These are phyloP conservation scores for Millerozyma acaciae DNA, from an alignment of 805 yeast genomes.

Conservation along the genomic window DNA sequence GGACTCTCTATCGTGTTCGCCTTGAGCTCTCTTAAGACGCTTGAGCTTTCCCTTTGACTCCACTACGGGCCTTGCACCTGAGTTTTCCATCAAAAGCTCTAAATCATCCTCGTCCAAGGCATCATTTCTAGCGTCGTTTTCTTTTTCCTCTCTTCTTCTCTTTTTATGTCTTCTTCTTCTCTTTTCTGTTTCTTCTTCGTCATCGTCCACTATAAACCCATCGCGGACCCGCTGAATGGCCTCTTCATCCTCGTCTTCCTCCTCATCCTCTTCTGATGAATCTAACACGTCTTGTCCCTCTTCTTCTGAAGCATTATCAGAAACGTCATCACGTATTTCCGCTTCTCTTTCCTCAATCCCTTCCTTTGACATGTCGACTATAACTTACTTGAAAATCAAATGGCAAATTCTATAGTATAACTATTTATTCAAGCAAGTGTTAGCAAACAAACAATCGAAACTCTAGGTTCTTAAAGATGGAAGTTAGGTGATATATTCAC, in stretches of 20 bases:
- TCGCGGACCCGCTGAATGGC: conserved; percentile 80
- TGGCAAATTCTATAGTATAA: too few species aligned
- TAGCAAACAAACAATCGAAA: too few species aligned
- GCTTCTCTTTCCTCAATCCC: conserved; percentile 29
- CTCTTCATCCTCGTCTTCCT: conserved; percentile 82
- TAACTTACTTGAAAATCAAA: conserved; percentile 1
- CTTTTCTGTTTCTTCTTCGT: conserved; percentile 39
- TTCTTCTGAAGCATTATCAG: conserved; percentile 28
- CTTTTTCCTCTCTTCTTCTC: conserved; percentile 32
- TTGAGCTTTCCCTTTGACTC: conserved; percentile 55
- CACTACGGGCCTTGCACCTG: conserved; percentile 60
- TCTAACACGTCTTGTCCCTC: conserved; percentile 42
- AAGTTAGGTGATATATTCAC: too few species aligned
- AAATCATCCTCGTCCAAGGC: conserved; percentile 92
- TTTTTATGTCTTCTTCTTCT: conserved; percentile 32
- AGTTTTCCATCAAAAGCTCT: conserved; percentile 84
- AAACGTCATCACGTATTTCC: conserved; percentile 33
- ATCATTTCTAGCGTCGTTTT: conserved; percentile 46
- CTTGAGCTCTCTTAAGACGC: conserved; percentile 72
- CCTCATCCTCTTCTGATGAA: conserved; percentile 89
- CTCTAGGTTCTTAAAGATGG: too few species aligned
- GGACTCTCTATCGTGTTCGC: conserved; percentile 24
- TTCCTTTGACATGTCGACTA: conserved; percentile 26
- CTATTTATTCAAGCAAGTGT: too few species aligned
- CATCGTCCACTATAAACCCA: conserved; percentile 93